Percentiles rank a stretch among this genome's conserved stretches.
phyloP scores from a whole-genome alignment of 139 green algal species.

The Closterium sp. region DNA sequence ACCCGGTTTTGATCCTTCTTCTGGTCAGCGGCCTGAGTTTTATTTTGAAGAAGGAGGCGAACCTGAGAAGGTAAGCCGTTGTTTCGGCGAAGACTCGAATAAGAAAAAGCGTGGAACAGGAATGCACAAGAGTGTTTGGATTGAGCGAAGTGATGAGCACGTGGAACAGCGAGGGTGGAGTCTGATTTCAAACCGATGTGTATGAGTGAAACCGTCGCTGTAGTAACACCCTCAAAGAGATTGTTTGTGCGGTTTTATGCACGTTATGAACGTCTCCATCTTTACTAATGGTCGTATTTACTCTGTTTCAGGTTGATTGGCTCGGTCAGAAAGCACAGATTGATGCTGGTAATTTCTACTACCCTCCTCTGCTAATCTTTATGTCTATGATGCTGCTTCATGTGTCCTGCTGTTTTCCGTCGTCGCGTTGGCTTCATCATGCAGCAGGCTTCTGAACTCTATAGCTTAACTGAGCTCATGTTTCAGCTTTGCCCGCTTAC shows the following conservation, averaged over 20 bases:
- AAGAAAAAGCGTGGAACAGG: background rate
- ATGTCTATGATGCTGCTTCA: background rate
- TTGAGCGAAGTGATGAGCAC: background rate
- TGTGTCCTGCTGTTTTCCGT: background rate
- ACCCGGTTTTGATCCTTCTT: slow-evolving; percentile 38
- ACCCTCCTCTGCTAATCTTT: background rate
- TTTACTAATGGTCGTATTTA: background rate
- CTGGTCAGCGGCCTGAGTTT: slow-evolving; percentile 48
- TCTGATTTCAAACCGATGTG: background rate
- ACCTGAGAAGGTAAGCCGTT: slow-evolving; percentile 49
- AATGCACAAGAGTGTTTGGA: background rate
- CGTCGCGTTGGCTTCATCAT: background rate
- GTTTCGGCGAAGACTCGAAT: background rate
- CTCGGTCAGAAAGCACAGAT: slow-evolving; percentile 60
- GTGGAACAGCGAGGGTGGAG: background rate
- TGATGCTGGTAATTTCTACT: slow-evolving; percentile 44
- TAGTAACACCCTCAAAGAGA: background rate
- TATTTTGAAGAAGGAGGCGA: slow-evolving; percentile 42
- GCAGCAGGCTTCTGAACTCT: background rate
- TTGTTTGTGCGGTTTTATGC: background rate
- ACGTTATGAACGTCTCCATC: background rate
- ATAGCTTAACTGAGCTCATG: background rate
- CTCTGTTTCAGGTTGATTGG: slow-evolving; percentile 54
- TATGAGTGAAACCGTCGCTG: background rate
- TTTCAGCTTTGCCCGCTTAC: background rate